Evolutionary conservation across 192 early-diverging fungal genomes (phyloP), one percentile per base, ranked within the genome.

Genomic region (Ambispora gerdemannii): DNA sequence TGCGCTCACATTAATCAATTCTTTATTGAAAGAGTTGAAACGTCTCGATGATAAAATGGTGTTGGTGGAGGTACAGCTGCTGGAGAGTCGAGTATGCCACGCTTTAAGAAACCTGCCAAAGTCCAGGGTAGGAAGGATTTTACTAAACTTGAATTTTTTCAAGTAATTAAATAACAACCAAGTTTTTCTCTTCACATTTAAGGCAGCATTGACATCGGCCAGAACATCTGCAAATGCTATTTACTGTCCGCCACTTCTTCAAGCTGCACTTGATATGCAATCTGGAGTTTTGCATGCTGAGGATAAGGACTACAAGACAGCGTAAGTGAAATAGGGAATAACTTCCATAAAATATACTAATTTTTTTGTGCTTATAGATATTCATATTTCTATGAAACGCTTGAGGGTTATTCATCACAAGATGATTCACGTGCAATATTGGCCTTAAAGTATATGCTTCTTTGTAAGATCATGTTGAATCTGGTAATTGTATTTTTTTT

Each of bases 401-500:
- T 98, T 73, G 97, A 99, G 74, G 94, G 93, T 3, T 94, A 89
- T 72, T 87, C 94, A 7, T 86, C 86, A n/a, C 87, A 94, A 71
- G 95, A 95, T 30, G 93, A 96, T 74, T 74, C 88, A 35, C 85
- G 88, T 53, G 95, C 93, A 53, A 86, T 98, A 11, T 83, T 90
- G 63, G 95, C 93, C 3, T 83, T 99, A 70, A 96, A 96, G 76
- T 99, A 98, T 82, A 95, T 99, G 95, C 77, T 99, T 53, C 84
- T 99, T 50, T 98, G 95, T 87, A 98, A 99, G 77, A 93, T 99
- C 72, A 99, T 99, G 97, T 84, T 96, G 43, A 96, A 95, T 82
- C 75, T 92, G 84, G 91, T 92, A 86, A 76, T 77, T 67, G 7
- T 47, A 0, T 0, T 13, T 49, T 17, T n/a, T n/a, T n/a, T n/a